Evolutionary conservation across 192 early-diverging fungal genomes (phyloP).

Genomic region (Paraglomus occultum): DNA sequence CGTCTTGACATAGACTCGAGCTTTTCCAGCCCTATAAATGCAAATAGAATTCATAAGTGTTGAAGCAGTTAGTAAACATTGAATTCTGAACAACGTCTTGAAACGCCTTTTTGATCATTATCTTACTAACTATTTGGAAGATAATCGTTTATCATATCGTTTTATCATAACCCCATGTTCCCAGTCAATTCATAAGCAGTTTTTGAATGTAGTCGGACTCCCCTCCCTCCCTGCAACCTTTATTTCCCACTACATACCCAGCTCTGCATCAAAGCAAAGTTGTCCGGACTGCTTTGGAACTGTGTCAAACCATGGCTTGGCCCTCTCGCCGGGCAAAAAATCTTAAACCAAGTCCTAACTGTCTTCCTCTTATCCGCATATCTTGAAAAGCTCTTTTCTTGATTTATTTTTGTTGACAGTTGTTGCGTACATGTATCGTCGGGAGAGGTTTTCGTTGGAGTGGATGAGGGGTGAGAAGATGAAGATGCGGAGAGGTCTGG

Average conservation of each 20-base stretch:
- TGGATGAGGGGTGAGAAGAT: slow-evolving; percentile 20
- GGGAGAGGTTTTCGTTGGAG: slow-evolving; percentile 1
- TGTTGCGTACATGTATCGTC: background rate
- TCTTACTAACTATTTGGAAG: too few relatives aligned
- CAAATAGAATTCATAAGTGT: too few relatives aligned
- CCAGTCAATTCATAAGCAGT: too few relatives aligned
- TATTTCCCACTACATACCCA: slow-evolving; percentile 43
- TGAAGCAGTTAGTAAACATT: too few relatives aligned
- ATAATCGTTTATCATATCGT: too few relatives aligned
- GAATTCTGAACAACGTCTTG: too few relatives aligned
- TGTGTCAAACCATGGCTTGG: slow-evolving; percentile 50
- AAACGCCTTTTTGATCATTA: too few relatives aligned
- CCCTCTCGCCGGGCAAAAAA: slow-evolving; percentile 44
- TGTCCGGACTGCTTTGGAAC: slow-evolving; percentile 56
- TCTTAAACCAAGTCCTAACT: slow-evolving; percentile 56
- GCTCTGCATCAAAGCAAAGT: slow-evolving; percentile 51
- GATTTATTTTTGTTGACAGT: background rate
- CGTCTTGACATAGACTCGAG: slow-evolving; percentile 29
- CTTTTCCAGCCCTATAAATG: slow-evolving; percentile 27
- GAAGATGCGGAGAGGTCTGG: slow-evolving; percentile 15
- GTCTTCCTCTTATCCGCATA: slow-evolving; percentile 47
- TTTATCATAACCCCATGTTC: too few relatives aligned
- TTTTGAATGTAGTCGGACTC: too few relatives aligned
- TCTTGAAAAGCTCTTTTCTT: slow-evolving; percentile 38
- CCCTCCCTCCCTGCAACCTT: background rate